phyloP scores from a whole-genome alignment of 2,329 filamentous ascomycete genomes.

The Camillea tinctor region DNA sequence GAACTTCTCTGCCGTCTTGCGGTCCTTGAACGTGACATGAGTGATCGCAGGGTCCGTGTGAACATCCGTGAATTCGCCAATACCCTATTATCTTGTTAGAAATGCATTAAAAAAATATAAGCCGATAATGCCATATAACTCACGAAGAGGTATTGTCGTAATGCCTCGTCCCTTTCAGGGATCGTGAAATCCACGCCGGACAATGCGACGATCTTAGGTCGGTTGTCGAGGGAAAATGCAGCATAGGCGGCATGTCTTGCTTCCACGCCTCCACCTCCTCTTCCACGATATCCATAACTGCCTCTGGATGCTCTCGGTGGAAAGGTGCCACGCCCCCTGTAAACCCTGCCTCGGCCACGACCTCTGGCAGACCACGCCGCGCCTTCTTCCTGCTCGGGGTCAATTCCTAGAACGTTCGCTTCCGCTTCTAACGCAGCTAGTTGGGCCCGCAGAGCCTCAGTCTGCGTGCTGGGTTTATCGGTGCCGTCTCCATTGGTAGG shows the following conservation, averaged over 20 bases:
- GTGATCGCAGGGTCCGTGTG: constrained; percentile 47
- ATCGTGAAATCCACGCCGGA: constrained; percentile 63
- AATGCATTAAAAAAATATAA: constrained; percentile 4
- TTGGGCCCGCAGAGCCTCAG: constrained; percentile 67
- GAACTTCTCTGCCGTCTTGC: constrained; percentile 70
- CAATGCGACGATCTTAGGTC: constrained; percentile 67
- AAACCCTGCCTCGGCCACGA: constrained; percentile 39
- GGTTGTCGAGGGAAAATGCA: constrained; percentile 71
- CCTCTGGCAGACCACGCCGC: constrained; percentile 37
- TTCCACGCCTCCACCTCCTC: constrained; percentile 35
- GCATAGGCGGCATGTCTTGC: constrained; percentile 51
- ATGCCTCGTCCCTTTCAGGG: constrained; percentile 62
- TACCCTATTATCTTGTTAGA: constrained; percentile 45
- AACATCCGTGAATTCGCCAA: constrained; percentile 62
- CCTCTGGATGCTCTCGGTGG: constrained; percentile 39
- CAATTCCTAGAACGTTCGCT: constrained; percentile 66
- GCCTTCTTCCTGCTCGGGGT: constrained; percentile 52
- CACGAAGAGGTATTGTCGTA: constrained; percentile 71
- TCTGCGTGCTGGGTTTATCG: constrained; percentile 43
- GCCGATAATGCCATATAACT: constrained; percentile 28
- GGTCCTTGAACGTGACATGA: constrained; percentile 63
- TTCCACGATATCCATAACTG: constrained; percentile 47
- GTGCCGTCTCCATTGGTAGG: constrained; percentile 20
- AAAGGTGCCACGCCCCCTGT: constrained; percentile 37
- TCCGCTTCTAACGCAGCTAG: constrained; percentile 72